phyloP scores from a whole-genome alignment of 176 grass and related monocot genomes.

The Musa schizocarpa region DNA sequence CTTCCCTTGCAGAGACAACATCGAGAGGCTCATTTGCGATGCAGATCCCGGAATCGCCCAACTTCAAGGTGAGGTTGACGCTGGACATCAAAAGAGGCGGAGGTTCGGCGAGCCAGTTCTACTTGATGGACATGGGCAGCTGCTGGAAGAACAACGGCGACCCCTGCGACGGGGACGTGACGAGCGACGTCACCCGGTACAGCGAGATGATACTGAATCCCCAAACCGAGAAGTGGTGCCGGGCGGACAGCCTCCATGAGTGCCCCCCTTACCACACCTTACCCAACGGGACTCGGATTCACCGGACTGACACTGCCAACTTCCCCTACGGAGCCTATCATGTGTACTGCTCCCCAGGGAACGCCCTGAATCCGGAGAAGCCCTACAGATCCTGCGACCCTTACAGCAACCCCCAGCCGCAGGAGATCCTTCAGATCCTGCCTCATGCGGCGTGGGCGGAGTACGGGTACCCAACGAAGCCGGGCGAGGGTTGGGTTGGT shows the following conservation, averaged over 20 bases:
- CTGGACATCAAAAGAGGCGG: slow-evolving; percentile 72
- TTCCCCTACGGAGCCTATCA: slow-evolving; percentile 84
- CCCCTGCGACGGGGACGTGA: slow-evolving; percentile 57
- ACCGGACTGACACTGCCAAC: slow-evolving; percentile 33
- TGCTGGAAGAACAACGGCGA: slow-evolving; percentile 89
- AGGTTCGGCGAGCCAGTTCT: slow-evolving; percentile 68
- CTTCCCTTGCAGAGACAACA: neutral
- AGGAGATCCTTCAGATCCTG: slow-evolving; percentile 82
- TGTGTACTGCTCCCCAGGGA: slow-evolving; percentile 84
- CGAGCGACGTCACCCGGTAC: slow-evolving; percentile 79
- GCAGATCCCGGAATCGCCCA: slow-evolving; percentile 66
- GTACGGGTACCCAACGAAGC: slow-evolving; percentile 64
- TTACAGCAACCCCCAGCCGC: slow-evolving; percentile 92
- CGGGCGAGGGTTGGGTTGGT: slow-evolving; percentile 68
- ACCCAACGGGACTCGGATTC: slow-evolving; percentile 60
- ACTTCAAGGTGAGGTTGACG: slow-evolving; percentile 65
- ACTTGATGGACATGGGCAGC: slow-evolving; percentile 90
- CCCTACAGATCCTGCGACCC: slow-evolving; percentile 76
- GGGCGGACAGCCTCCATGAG: slow-evolving; percentile 26
- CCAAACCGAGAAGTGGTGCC: slow-evolving; percentile 49
- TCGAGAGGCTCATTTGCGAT: neutral
- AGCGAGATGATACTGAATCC: slow-evolving; percentile 99
- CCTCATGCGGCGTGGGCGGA: slow-evolving; percentile 76
- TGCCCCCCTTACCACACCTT: slow-evolving; percentile 93
- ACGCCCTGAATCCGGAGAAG: slow-evolving; percentile 52